Evolutionary conservation across 2,329 filamentous ascomycete genomes (phyloP).

Genomic region (Monilinia fructicola): DNA sequence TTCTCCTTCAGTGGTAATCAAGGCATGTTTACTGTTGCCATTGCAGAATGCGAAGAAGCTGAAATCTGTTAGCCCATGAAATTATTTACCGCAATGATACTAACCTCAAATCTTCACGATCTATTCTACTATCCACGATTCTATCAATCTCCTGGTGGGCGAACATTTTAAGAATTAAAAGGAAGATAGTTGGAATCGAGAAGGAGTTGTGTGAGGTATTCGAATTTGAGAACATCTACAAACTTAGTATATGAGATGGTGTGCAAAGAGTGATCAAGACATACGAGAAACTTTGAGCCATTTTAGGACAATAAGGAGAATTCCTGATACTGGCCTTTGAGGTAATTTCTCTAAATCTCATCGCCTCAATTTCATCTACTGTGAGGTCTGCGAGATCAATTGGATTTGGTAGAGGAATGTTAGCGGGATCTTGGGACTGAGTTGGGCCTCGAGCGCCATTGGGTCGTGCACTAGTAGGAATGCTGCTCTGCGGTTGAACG

Average conservation of each 20-base stretch:
- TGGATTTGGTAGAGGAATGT: constrained; percentile 33
- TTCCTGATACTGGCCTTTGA: constrained; percentile 91
- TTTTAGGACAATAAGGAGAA: constrained; percentile 83
- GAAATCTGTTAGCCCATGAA: constrained; percentile 26
- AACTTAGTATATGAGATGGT: constrained; percentile 28
- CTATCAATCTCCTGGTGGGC: constrained; percentile 92
- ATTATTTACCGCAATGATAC: constrained; percentile 29
- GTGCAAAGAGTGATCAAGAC: constrained; percentile 39
- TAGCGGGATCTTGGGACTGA: constrained; percentile 37
- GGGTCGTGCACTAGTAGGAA: constrained; percentile 36
- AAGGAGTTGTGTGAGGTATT: constrained; percentile 90
- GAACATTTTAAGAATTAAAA: constrained; percentile 89
- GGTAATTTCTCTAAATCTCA: constrained; percentile 80
- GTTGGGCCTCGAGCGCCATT: constrained; percentile 34
- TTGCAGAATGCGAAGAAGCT: constrained; percentile 94
- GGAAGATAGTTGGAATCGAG: constrained; percentile 95
- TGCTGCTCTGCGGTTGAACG: constrained; percentile 30
- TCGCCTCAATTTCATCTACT: constrained; percentile 77
- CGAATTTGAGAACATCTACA: constrained; percentile 87
- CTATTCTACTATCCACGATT: constrained; percentile 80
- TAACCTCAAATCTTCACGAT: constrained; percentile 78
- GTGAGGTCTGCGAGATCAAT: constrained; percentile 47
- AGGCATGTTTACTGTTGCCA: constrained; percentile 54
- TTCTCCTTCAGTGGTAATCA: constrained; percentile 36
- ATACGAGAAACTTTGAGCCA: constrained; percentile 95